Conservation (phyloP, 2,329 filamentous ascomycete species). For the Verticillium nubilum region DNA sequence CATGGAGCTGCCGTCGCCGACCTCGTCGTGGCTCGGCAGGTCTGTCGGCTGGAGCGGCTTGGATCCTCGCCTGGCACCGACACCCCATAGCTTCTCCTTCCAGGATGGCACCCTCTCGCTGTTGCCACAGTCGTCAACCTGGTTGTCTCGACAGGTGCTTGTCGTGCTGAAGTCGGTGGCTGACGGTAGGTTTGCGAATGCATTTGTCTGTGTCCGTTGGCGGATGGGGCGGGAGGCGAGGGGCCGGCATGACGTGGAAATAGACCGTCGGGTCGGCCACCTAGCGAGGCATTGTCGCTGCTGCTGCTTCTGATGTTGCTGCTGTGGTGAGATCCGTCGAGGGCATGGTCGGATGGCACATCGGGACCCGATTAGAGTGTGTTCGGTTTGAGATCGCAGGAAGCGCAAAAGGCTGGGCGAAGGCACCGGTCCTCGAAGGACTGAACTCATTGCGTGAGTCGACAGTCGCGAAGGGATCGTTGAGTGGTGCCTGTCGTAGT, state of each 20-base stretch:
- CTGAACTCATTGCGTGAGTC: conserved; percentile 26
- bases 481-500: background rate
- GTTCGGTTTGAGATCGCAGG: conserved; percentile 64
- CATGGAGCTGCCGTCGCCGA: conserved; percentile 53
- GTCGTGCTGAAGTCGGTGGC: conserved; percentile 23
- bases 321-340: background rate
- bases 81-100: conserved; percentile 45
- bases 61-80: conserved; percentile 26
- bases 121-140: conserved; percentile 18
- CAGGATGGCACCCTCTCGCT: conserved; percentile 28
- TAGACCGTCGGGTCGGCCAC: conserved; percentile 1
- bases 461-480: background rate
- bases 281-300: conserved; percentile 2
- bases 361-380: conserved; percentile 28
- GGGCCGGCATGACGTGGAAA: conserved; percentile 8
- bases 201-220: background rate
- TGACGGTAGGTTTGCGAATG: conserved; percentile 1
- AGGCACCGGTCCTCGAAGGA: conserved; percentile 39
- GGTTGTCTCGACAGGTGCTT: conserved; percentile 13
- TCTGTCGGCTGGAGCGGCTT: conserved; percentile 50
- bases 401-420: conserved; percentile 62
- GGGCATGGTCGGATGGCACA: conserved; percentile 34
- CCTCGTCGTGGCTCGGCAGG: conserved; percentile 53
- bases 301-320: background rate
- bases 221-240: conserved; percentile 2